These are phyloP conservation scores for Colletotrichum incanum DNA, from an alignment of 2,329 filamentous ascomycete genomes.

Conservation along the genomic window DNA sequence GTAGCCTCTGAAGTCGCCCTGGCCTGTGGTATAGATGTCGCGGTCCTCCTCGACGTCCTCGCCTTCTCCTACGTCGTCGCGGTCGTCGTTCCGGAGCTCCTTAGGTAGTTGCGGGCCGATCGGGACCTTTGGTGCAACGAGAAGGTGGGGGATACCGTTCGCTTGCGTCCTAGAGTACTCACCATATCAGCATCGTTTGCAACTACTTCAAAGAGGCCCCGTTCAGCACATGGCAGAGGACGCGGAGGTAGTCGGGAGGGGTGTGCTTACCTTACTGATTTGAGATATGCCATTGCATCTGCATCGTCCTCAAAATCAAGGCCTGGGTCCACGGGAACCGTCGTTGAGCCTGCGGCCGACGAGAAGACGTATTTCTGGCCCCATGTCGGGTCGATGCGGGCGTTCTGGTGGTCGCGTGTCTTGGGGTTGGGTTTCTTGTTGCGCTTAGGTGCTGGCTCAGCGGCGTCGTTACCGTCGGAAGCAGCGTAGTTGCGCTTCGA, in stretches of 20 bases:
- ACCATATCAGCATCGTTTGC: constrained; percentile 64
- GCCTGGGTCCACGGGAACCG: constrained; percentile 67
- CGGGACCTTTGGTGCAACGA: constrained; percentile 73
- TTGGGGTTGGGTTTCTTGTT: constrained; percentile 49
- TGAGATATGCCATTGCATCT: constrained; percentile 80
- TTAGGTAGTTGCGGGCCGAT: constrained; percentile 67
- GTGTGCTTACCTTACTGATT: constrained; percentile 76
- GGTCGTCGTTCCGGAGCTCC: constrained; percentile 53
- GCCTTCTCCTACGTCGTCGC: constrained; percentile 47
- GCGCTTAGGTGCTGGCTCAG: constrained; percentile 46
- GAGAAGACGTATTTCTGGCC: constrained; percentile 83
- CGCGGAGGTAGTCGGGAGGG: constrained; percentile 12
- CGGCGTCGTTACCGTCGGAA: constrained; percentile 49
- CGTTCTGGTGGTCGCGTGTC: constrained; percentile 59
- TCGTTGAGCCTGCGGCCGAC: constrained; percentile 66
- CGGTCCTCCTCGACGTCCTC: constrained; percentile 55
- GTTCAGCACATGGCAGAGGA: constrained; percentile 50
- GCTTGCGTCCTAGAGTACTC: constrained; percentile 79
- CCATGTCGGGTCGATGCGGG: constrained; percentile 74
- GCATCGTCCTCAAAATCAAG: constrained; percentile 78
- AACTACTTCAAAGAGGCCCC: constrained; percentile 11
- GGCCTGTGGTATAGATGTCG: constrained; percentile 63
- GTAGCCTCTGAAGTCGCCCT: constrained; percentile 73
- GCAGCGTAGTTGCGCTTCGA: constrained; percentile 54
- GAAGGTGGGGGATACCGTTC: constrained; percentile 78